Base-by-base conservation (phyloP, 2,329 filamentous ascomycete genomes). In the Lasiodiplodia theobromae region DNA sequence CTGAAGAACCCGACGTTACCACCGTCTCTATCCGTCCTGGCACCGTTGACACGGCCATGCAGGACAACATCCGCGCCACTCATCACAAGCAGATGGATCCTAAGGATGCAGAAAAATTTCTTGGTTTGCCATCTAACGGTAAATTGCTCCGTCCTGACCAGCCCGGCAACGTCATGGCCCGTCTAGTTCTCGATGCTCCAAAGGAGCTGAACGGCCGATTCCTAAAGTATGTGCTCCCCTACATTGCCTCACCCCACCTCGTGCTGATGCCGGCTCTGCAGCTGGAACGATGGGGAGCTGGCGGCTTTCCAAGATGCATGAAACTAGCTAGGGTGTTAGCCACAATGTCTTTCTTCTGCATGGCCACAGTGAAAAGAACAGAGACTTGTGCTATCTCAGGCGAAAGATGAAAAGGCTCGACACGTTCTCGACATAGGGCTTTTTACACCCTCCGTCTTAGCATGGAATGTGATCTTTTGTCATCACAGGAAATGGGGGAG, bases 31-130 rank as follows among this genome's bases (percentile, higher is more conserved):
- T 97, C 40, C 85, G 90, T 4, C 94, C 94, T 0, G 94, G 94
- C 2, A 88, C 92, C 56, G 91, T 96, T 8, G 92, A 97, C 76
- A 97, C 94, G 0, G 91, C 91, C 64, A 97, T 97, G 94, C 94
- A 97, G 78, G 86, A 86, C n/a, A 87, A 91, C 68, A 87, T 99
- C 68, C 85, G 96, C 63, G 89, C 94, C 57, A 86, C 89, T 69
- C 91, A 96, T 78, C 83, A 86, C 8, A 84, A 82, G 34, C 81
- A 80, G 18, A 88, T 92, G 86, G 86, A 87, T 71, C 80, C 81
- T 23, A 83, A 84, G 65, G 86, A 90, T 72, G 83, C 83, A 28
- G 79, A 82, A 21, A 89, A 87, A 73, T 98, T 98, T 74, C 83
- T 88, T 14, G 83, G 87, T 0, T 85, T 92, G 18, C 91, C 94